Base-by-base conservation (phyloP, 2,329 filamentous ascomycete species). In the Botrytis aclada region DNA sequence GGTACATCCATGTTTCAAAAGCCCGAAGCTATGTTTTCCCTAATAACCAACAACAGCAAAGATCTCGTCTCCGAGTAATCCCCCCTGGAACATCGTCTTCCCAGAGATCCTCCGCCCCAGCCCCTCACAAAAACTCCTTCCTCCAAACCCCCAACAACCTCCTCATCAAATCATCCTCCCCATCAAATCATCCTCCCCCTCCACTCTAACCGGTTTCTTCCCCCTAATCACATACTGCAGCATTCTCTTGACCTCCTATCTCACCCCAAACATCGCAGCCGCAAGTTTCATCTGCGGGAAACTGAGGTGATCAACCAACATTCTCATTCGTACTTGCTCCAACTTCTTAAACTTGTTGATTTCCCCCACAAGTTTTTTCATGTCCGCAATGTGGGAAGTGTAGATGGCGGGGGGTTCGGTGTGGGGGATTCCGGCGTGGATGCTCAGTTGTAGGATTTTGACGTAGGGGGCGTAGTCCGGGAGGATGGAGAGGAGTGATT, bases 161-260 rank as follows among this genome's bases (percentile, higher is more conserved):
- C 18, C 34, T 25, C 34, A 67, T 67, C n/a, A 22, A 41, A 12
- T 32, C 32, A n/a, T 37, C 20, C 2, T n/a, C 43, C 8, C 8
- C 1, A 67, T 67, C n/a, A 22, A 41, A 12, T 32, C 32, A n/a
- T 37, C 20, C 2, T n/a, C 43, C 8, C 8, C 1, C 22, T 16
- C 5, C 22, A 63, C 8, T 4, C 4, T 20, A 16, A 41, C 37
- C 16, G 61, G 61, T 20, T 41, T 7, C n/a, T 25, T 37, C 14
- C 60, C 60, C 34, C 3, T 62, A 34, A 62, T 14, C 14, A 39
- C 20, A 41, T 41, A 56, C 25, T 20, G 18, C 16, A 67, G 25
- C 1, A 0, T 14, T 5, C 65, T 39, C 1, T 22, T 0, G 4
- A 34, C n/a, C 7, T n/a, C n/a, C 9, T 39, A 3, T 25, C 60